These are phyloP conservation scores for Blastobotrys petasosporus DNA, from an alignment of 1,139 yeast genomes.

Conservation along the genomic window DNA sequence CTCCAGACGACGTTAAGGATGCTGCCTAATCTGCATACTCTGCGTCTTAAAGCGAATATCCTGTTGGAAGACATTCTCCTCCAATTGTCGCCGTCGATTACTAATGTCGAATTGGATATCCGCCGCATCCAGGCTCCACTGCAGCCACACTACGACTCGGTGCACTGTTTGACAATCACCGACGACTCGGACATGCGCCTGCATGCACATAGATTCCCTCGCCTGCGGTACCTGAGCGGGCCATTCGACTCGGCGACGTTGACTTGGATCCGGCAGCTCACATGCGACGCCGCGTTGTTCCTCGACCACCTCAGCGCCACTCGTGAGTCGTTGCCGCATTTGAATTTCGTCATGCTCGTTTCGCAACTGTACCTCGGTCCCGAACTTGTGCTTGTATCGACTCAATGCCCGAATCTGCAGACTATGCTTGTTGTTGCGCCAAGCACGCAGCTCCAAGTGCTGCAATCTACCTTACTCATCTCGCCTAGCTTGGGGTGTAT, in stretches of 20 bases:
- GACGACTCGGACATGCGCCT: constrained; percentile 4
- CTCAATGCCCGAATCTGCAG: neutral
- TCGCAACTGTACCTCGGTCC: neutral
- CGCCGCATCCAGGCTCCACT: neutral
- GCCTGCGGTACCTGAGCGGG: neutral
- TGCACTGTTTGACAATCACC: neutral
- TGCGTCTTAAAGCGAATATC: constrained; percentile 3
- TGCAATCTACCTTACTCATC: neutral
- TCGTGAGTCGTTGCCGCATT: neutral
- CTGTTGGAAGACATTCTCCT: constrained; percentile 1
- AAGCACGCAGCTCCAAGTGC: neutral
- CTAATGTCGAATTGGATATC: constrained; percentile 4
- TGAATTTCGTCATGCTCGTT: neutral
- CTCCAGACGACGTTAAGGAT: neutral
- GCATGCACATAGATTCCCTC: neutral
- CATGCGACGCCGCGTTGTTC: neutral
- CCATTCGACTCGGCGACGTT: neutral
- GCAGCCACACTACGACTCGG: neutral
- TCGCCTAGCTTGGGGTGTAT: neutral
- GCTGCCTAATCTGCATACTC: constrained; percentile 1
- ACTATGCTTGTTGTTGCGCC: constrained; percentile 2
- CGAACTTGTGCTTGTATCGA: neutral
- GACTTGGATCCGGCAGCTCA: neutral
- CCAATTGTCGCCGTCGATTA: neutral
- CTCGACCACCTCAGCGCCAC: neutral